phyloP scores from a whole-genome alignment of 2,329 filamentous ascomycete species.

The Fusarium hainanense region DNA sequence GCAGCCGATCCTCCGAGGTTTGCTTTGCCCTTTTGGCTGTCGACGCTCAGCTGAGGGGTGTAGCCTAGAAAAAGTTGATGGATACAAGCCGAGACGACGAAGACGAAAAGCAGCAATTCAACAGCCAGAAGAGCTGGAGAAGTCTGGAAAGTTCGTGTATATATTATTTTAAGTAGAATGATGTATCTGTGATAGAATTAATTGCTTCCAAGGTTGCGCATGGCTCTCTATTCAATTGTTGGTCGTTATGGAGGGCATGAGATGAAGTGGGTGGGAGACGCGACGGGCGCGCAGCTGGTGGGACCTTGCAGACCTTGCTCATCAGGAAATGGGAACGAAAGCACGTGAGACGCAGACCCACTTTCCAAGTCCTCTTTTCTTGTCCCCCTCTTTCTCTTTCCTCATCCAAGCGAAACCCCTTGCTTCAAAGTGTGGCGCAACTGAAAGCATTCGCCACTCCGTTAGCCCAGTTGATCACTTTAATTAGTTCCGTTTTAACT shows the following conservation, averaged over 20 bases:
- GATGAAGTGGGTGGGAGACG: conserved; percentile 57
- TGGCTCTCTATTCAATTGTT: conserved; percentile 12
- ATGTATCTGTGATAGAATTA: conserved; percentile 18
- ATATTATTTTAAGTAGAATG: background rate
- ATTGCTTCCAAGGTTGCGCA: conserved; percentile 46
- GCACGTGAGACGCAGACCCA: conserved; percentile 53
- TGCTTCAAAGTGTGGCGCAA: conserved; percentile 32
- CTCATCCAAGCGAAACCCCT: conserved; percentile 18
- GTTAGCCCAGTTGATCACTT: background rate
- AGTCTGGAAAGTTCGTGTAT: conserved; percentile 40
- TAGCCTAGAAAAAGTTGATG: conserved; percentile 34
- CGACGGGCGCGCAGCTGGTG: conserved; percentile 56
- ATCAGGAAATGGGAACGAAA: conserved; percentile 57
- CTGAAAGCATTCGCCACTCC: conserved; percentile 11
- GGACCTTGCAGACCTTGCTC: conserved; percentile 40
- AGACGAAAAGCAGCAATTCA: conserved; percentile 31
- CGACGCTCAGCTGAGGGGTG: conserved; percentile 42
- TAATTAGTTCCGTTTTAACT: conserved; percentile 19
- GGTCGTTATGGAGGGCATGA: conserved; percentile 51
- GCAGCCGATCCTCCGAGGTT: conserved; percentile 44
- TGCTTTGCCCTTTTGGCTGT: conserved; percentile 41
- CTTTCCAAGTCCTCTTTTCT: conserved; percentile 30
- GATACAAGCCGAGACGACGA: conserved; percentile 20
- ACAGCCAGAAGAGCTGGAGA: conserved; percentile 31
- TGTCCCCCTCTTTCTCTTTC: conserved; percentile 7